These are phyloP conservation scores for Stemphylium vesicarium DNA, from an alignment of 2,329 filamentous ascomycete genomes.

Conservation along the genomic window DNA sequence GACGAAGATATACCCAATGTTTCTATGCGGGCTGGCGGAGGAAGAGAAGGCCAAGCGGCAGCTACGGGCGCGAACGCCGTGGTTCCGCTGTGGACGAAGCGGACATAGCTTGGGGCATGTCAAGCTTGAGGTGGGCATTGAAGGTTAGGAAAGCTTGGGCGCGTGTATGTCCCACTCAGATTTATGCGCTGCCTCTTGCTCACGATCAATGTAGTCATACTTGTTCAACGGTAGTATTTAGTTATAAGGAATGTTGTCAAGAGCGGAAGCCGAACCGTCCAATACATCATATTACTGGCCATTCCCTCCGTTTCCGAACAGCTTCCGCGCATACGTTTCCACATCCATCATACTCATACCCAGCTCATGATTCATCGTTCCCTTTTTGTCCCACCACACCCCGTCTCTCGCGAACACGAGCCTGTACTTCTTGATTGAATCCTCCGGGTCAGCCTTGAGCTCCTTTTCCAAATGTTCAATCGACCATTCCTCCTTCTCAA, in stretches of 20 bases:
- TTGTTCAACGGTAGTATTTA: conserved; percentile 1
- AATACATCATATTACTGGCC: not conserved
- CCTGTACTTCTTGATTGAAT: conserved; percentile 65
- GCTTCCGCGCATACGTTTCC: conserved; percentile 45
- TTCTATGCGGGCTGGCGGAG: conserved; percentile 14
- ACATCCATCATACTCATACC: conserved; percentile 56
- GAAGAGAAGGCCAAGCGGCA: conserved; percentile 8
- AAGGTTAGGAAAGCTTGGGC: not conserved
- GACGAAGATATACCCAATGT: conserved; percentile 24
- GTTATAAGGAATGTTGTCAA: not conserved
- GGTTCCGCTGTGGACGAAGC: conserved; percentile 17
- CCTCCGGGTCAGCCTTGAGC: conserved; percentile 55
- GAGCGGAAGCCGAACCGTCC: not conserved
- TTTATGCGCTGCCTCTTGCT: conserved; percentile 6
- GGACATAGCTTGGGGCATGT: not conserved
- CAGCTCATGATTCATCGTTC: conserved; percentile 60
- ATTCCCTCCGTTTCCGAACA: not conserved
- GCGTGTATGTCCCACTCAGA: not conserved
- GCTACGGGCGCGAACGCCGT: conserved; percentile 33
- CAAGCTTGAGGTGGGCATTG: not conserved
- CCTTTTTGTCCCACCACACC: conserved; percentile 63
- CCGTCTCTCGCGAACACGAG: conserved; percentile 67
- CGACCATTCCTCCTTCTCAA: conserved; percentile 61
- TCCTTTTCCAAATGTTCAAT: conserved; percentile 54
- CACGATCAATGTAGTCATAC: conserved; percentile 19